Percentiles rank a stretch among this genome's conserved stretches.
These are phyloP conservation scores for Botrytis deweyae DNA, from an alignment of 2,329 filamentous ascomycete species.

Conservation along the genomic window DNA sequence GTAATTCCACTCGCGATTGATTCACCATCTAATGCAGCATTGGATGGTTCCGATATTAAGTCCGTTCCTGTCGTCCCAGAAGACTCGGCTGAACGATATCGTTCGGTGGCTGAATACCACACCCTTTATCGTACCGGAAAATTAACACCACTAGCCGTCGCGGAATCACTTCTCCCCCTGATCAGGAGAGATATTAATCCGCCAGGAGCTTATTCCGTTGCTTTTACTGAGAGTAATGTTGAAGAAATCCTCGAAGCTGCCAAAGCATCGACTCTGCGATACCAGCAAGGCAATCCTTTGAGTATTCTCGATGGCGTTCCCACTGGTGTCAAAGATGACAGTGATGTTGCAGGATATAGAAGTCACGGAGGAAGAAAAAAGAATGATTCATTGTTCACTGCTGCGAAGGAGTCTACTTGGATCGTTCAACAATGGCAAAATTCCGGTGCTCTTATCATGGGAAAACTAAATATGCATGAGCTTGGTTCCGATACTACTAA, in stretches of 20 bases:
- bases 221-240: constrained; percentile 68
- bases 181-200: constrained; percentile 59
- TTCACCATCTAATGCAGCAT: constrained; percentile 19
- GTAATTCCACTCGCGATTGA: constrained; percentile 51
- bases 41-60: constrained; percentile 43
- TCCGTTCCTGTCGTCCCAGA: constrained; percentile 45
- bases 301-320: constrained; percentile 79
- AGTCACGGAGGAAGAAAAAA: constrained; percentile 70
- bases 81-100: constrained; percentile 54
- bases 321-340: constrained; percentile 80
- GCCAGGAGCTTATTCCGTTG: constrained; percentile 62
- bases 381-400: constrained; percentile 78
- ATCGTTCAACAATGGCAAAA: constrained; percentile 68
- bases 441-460: constrained; percentile 70
- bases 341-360: constrained; percentile 70
- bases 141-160: constrained; percentile 70
- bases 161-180: constrained; percentile 67
- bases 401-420: constrained; percentile 65
- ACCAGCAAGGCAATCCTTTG: constrained; percentile 62
- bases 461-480: constrained; percentile 88
- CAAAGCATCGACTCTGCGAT: constrained; percentile 70
- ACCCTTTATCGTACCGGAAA: constrained; percentile 68
- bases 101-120: constrained; percentile 75
- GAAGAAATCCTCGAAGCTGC: constrained; percentile 67
- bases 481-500: constrained; percentile 75